Conservation (phyloP, 176 grass and related monocot genomes). For the Pontederia crassipes region DNA sequence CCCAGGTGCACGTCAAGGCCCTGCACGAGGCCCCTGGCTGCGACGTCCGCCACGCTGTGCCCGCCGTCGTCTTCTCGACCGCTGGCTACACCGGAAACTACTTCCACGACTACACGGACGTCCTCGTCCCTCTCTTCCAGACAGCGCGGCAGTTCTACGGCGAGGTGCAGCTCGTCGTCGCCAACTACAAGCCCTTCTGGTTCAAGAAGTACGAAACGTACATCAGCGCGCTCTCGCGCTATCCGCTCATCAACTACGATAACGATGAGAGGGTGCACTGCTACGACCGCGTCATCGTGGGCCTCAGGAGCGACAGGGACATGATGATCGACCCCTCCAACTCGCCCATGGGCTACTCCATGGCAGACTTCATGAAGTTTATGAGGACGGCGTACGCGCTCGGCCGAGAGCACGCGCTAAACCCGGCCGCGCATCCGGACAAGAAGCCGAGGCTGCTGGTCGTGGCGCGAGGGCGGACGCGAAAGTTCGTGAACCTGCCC, state of each 20-base stretch:
- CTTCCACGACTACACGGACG: constrained; percentile 92
- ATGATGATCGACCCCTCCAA: constrained; percentile 69
- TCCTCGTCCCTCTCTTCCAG: constrained; percentile 82
- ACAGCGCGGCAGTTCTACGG: constrained; percentile 85
- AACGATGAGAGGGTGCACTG: constrained; percentile 65
- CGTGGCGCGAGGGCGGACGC: not conserved
- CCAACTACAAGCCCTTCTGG: constrained; percentile 62
- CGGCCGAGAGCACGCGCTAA: constrained; percentile 33
- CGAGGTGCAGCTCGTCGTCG: constrained; percentile 71
- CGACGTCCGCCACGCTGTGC: constrained; percentile 47
- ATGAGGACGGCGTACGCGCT: constrained; percentile 61
- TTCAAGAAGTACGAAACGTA: constrained; percentile 54
- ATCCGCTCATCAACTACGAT: constrained; percentile 62
- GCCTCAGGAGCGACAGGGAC: constrained; percentile 76
- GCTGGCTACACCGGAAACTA: constrained; percentile 85
- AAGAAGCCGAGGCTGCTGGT: constrained; percentile 48
- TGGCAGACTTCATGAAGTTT: constrained; percentile 72
- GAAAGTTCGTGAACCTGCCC: not conserved
- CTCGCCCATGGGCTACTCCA: constrained; percentile 63
- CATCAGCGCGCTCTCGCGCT: constrained; percentile 57
- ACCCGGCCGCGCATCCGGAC: constrained; percentile 36
- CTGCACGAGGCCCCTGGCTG: constrained; percentile 34
- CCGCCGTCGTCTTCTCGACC: constrained; percentile 56
- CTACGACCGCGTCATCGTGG: constrained; percentile 60
- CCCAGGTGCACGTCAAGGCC: constrained; percentile 56